These are phyloP conservation scores for Salix koriyanagi DNA, from an alignment of 345 rosid species.

Conservation along the genomic window DNA sequence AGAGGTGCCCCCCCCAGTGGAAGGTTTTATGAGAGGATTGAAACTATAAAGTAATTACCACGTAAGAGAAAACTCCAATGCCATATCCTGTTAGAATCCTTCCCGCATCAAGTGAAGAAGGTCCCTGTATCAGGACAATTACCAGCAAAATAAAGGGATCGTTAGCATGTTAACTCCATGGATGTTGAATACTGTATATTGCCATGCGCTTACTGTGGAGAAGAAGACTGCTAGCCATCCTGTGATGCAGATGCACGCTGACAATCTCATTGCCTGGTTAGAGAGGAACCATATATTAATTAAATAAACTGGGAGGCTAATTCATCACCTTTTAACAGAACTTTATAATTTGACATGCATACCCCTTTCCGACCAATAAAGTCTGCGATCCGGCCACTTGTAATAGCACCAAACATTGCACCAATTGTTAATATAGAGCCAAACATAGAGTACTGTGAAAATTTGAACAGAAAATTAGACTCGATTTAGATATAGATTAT, in stretches of 20 bases:
- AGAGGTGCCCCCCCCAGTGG: not conserved
- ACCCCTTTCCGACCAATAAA: conserved; percentile 84
- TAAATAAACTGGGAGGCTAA: not conserved
- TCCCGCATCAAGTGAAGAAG: conserved; percentile 63
- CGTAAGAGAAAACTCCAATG: conserved; percentile 85
- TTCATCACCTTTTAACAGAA: not conserved
- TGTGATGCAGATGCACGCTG: conserved; percentile 64
- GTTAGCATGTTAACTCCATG: not conserved
- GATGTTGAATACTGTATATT: not conserved
- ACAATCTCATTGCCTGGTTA: conserved; percentile 77
- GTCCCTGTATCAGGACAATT: conserved; percentile 37
- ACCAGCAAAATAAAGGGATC: not conserved
- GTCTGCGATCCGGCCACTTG: conserved; percentile 77
- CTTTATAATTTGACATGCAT: conserved; percentile 3
- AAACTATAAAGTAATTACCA: conserved; percentile 41
- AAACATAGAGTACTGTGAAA: conserved; percentile 76
- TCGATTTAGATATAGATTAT: not conserved
- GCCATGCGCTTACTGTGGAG: conserved; percentile 37
- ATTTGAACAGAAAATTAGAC: not conserved
- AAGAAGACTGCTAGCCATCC: conserved; percentile 86
- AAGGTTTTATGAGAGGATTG: not conserved
- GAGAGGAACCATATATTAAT: not conserved
- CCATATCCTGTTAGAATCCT: conserved; percentile 86
- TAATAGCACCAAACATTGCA: conserved; percentile 88
- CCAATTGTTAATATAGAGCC: conserved; percentile 95